These are phyloP conservation scores for Gynandropsis gynandra DNA, from an alignment of 345 rosid species.

Conservation along the genomic window DNA sequence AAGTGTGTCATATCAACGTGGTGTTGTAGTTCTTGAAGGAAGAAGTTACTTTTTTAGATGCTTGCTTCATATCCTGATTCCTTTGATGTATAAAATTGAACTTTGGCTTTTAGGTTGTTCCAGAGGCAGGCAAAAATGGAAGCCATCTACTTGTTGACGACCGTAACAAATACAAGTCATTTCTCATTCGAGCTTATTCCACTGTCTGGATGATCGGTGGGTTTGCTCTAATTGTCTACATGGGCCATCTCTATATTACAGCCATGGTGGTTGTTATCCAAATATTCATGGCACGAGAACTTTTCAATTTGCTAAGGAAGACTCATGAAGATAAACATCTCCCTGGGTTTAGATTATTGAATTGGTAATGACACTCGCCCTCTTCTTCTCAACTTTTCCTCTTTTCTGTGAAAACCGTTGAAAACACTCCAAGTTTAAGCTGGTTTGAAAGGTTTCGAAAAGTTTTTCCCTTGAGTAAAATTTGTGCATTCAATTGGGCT, in stretches of 20 bases:
- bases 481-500: not conserved
- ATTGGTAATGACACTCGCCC: slow-evolving; percentile 43
- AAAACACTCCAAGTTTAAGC: not conserved
- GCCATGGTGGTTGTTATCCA: slow-evolving; percentile 85
- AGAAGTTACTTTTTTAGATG: not conserved
- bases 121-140: slow-evolving; percentile 53
- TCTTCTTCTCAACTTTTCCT: not conserved
- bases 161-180: slow-evolving; percentile 54
- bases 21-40: not conserved
- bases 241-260: slow-evolving; percentile 81
- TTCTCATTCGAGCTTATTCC: slow-evolving; percentile 56
- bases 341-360: slow-evolving; percentile 72
- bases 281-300: slow-evolving; percentile 72
- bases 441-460: not conserved
- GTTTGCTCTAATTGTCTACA: slow-evolving; percentile 54
- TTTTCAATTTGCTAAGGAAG: slow-evolving; percentile 63
- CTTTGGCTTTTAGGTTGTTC: slow-evolving; percentile 30
- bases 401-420: not conserved
- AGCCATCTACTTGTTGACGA: slow-evolving; percentile 51
- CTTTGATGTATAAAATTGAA: not conserved
- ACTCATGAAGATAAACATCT: slow-evolving; percentile 66
- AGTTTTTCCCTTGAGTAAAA: too few relatives aligned
- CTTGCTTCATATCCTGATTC: not conserved
- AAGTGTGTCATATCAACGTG: not conserved
- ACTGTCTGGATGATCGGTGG: slow-evolving; percentile 79